Percentiles rank a stretch among this genome's conserved stretches.
Conservation (phyloP, 1,284 basidiomycete genomes). For the Microbotryum violaceum region DNA sequence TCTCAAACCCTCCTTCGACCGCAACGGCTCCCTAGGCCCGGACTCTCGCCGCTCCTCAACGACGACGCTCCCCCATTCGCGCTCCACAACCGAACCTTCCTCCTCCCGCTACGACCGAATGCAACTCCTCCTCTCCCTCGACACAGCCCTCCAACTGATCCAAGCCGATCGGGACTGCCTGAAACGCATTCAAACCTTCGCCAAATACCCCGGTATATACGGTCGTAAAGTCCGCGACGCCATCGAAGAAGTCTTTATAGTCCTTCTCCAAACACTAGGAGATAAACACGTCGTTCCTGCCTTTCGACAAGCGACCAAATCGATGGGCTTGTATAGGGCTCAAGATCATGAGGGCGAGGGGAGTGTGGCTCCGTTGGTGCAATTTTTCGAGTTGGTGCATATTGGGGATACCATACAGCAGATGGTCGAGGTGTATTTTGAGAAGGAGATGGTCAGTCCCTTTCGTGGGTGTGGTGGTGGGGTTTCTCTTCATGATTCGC, state of each 20-base stretch:
- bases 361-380: constrained; percentile 79
- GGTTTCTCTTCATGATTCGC: neutral
- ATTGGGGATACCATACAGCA: constrained; percentile 94
- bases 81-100: neutral
- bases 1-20: too few relatives aligned
- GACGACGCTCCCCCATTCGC: neutral
- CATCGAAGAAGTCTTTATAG: constrained; percentile 84
- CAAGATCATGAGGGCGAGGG: constrained; percentile 61
- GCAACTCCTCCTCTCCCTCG: constrained; percentile 81
- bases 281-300: constrained; percentile 78
- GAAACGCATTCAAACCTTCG: constrained; percentile 85
- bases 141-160: constrained; percentile 83
- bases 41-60: too few relatives aligned
- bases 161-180: constrained; percentile 82
- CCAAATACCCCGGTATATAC: constrained; percentile 71
- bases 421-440: constrained; percentile 96
- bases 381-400: constrained; percentile 97
- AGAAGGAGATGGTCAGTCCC: constrained; percentile 71
- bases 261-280: constrained; percentile 68
- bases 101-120: constrained; percentile 41
- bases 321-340: constrained; percentile 80
- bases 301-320: constrained; percentile 71
- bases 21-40: too few relatives aligned
- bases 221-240: constrained; percentile 37
- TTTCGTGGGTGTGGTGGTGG: constrained; percentile 1